Base-by-base conservation (phyloP, 257 asterid species). In the Solanum paucissectum region DNA sequence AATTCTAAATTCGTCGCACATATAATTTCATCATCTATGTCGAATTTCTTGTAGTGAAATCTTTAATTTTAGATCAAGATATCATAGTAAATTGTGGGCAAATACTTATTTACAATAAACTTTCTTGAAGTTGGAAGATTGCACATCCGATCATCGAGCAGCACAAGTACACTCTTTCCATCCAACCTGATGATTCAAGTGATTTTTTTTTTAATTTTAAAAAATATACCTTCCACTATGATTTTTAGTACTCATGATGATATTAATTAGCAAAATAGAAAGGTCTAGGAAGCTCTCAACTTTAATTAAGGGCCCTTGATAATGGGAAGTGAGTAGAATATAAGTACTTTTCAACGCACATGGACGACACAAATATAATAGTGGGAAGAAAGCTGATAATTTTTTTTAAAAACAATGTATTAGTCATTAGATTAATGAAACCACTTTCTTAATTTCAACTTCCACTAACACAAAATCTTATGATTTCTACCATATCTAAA, bases 271-370 rank as follows among this genome's bases (percentile, higher is more conserved):
- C 36, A 27, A 27, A 66, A 69, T 16, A 71, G 42, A 71, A 71
- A 71, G 79, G 76, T 77, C 58, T 11, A 58, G 71, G 64, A 74
- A 40, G 25, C 85, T 89, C 73, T 25, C 20, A 27, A 71, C 91
- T 85, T 85, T 87, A 85, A 90, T 86, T 84, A 79, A 42, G 20
- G 87, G 87, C 90, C 91, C 18, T 82, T 14, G 42, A 71, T 58
- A 76, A 87, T 90, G 91, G 90, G 88, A 87, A 44, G 42, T 76
- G 75, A n/a, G 29, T 72, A 82, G 71, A 49, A 85, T 68, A 29
- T 16, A 2, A 29, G 23, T 58, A 79, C 38, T 62, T 14, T 13
- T 88, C 62, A 86, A 12, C n/a, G 71, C 88, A 89, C 82, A 84
- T 87, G 89, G 87, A 46, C 18, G 23, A 55, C 62, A 79, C 83